A percentile compares a stretch with the other conserved stretches of the same genome.
These are phyloP conservation scores for Isatis lusitanica DNA, from an alignment of 441 rosid species.

Conservation along the genomic window DNA sequence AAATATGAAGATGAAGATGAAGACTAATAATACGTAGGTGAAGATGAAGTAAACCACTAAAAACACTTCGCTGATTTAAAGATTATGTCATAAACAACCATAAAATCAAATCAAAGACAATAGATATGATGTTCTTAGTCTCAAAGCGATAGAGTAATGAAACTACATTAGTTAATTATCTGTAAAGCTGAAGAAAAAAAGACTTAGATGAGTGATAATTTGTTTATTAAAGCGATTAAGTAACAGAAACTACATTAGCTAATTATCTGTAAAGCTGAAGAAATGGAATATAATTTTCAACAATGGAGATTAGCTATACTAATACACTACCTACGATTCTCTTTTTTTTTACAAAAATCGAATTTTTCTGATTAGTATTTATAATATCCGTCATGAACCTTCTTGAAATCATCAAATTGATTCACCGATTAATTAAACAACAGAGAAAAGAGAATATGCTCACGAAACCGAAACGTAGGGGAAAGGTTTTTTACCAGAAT, in stretches of 20 bases:
- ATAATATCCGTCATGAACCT: background rate
- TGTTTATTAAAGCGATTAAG: background rate
- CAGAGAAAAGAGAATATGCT: background rate
- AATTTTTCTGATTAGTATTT: background rate
- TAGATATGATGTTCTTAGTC: background rate
- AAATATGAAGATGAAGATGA: background rate
- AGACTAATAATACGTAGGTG: background rate
- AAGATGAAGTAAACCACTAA: background rate
- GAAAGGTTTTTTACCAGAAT: slow-evolving; percentile 44
- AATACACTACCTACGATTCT: background rate
- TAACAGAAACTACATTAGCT: background rate
- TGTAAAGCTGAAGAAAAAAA: background rate
- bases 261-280: background rate
- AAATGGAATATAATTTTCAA: background rate
- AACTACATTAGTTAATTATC: background rate
- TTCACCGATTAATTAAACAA: slow-evolving; percentile 6
- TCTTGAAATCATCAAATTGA: background rate
- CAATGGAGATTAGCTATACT: background rate
- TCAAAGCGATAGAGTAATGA: background rate
- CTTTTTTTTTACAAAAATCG: too few species aligned
- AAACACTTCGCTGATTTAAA: background rate
- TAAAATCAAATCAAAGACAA: background rate
- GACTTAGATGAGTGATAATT: background rate
- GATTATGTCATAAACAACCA: background rate
- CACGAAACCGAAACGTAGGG: background rate